Evolutionary conservation across 2,329 filamentous ascomycete species (phyloP).

Genomic region (Colletotrichum echinochloae): DNA sequence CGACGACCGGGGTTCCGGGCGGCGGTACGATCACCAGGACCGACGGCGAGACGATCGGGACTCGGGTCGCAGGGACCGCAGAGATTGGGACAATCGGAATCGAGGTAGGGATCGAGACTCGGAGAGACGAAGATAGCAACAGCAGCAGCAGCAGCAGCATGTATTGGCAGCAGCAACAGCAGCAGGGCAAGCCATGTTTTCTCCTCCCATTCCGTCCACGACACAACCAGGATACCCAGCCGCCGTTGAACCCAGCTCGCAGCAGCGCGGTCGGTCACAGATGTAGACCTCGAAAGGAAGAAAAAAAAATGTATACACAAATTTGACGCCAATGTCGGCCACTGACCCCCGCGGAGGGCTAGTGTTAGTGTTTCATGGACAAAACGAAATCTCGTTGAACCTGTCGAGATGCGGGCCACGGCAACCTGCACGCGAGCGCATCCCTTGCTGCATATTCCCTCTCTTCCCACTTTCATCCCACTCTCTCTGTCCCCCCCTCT

Average conservation of each 20-base stretch:
- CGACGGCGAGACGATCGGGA: conserved; percentile 44
- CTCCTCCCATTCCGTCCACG: conserved; percentile 6
- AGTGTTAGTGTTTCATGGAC: conserved; percentile 39
- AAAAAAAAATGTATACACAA: conserved; percentile 18
- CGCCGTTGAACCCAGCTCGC: conserved; percentile 19
- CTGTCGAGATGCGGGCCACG: conserved; percentile 27
- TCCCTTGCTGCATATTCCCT: conserved; percentile 6
- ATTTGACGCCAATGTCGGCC: conserved; percentile 25
- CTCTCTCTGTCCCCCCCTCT: conserved; percentile 2
- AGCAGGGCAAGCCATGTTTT: neutral
- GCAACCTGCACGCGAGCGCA: conserved; percentile 24
- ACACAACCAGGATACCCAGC: conserved; percentile 30
- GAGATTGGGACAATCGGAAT: conserved; percentile 50
- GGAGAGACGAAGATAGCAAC: conserved; percentile 45
- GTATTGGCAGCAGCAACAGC: conserved; percentile 10
- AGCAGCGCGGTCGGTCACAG: conserved; percentile 29
- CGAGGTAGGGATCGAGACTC: conserved; percentile 47
- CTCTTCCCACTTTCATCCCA: neutral
- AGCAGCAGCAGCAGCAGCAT: neutral
- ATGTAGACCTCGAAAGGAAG: conserved; percentile 24
- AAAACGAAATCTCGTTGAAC: conserved; percentile 23
- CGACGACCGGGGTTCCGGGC: conserved; percentile 34
- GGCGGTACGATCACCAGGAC: conserved; percentile 38
- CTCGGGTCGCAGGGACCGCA: conserved; percentile 51
- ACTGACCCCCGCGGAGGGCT: conserved; percentile 39